These are phyloP conservation scores for Elongisporangium undulatum DNA, from an alignment of 352 stramenopile genomes.

Conservation along the genomic window DNA sequence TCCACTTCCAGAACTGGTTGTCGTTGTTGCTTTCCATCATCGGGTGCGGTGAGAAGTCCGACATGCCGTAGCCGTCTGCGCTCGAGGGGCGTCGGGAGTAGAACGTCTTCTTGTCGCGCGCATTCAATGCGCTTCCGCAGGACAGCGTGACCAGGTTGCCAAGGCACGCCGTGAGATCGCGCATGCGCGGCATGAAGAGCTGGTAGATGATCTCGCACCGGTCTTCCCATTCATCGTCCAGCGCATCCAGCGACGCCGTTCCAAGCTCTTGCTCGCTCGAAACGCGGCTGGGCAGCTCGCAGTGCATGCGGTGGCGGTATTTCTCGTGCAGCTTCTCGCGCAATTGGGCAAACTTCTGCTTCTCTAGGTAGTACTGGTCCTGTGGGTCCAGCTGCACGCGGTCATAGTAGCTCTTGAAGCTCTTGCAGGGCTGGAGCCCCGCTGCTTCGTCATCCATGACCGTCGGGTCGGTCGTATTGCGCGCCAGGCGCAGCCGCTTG, in stretches of 20 bases:
- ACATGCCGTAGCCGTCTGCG: conserved; percentile 23
- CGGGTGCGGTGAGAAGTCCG: conserved; percentile 36
- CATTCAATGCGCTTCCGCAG: conserved; percentile 60
- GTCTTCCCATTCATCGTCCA: conserved; percentile 74
- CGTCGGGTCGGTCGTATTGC: conserved; percentile 28
- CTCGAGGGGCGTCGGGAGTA: conserved; percentile 58
- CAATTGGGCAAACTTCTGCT: conserved; percentile 63
- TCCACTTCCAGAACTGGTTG: conserved; percentile 77
- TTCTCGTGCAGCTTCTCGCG: conserved; percentile 66
- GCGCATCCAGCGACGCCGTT: conserved; percentile 28
- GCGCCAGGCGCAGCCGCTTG: conserved; percentile 42
- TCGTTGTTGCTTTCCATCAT: conserved; percentile 38
- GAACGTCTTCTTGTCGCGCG: conserved; percentile 78
- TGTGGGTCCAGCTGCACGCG: conserved; percentile 43
- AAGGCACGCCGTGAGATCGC: conserved; percentile 63
- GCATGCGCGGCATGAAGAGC: conserved; percentile 65
- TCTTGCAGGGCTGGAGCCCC: conserved; percentile 60
- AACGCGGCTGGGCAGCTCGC: conserved; percentile 41
- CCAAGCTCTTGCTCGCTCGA: conserved; percentile 45
- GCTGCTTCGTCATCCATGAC: conserved; percentile 50
- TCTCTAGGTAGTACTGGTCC: conserved; percentile 67
- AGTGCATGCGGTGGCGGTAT: conserved; percentile 60
- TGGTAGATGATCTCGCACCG: conserved; percentile 69
- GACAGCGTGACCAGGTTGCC: conserved; percentile 63
- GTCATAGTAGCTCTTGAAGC: conserved; percentile 57